Percentiles rank a stretch among this genome's conserved stretches.
These are phyloP conservation scores for Ceratobasidium papillatum DNA, from an alignment of 1,284 basidiomycete species.

Conservation along the genomic window DNA sequence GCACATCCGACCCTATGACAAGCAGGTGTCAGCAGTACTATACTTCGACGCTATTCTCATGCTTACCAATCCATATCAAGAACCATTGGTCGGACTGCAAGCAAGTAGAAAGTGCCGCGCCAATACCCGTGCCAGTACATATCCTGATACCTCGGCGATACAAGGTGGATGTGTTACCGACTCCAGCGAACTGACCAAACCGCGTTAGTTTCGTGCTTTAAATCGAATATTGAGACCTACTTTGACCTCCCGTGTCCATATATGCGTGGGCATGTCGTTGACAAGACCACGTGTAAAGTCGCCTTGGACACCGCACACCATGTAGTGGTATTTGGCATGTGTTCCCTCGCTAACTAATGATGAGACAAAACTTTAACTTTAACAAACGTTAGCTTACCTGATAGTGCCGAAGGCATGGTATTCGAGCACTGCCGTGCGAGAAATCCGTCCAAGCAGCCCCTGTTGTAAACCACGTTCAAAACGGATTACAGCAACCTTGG, in stretches of 20 bases:
- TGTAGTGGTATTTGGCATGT: slow-evolving; percentile 74
- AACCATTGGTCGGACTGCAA: slow-evolving; percentile 58
- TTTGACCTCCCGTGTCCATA: slow-evolving; percentile 80
- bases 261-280: slow-evolving; percentile 68
- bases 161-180: slow-evolving; percentile 77
- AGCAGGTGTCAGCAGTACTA: not conserved
- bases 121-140: slow-evolving; percentile 80
- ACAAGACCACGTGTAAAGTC: slow-evolving; percentile 78
- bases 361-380: not conserved
- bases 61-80: slow-evolving; percentile 70
- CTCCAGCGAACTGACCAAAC: slow-evolving; percentile 69
- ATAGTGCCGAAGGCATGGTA: slow-evolving; percentile 75
- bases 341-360: slow-evolving; percentile 63
- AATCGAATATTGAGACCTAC: slow-evolving; percentile 50
- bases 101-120: slow-evolving; percentile 69
- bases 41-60: not conserved
- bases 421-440: slow-evolving; percentile 67
- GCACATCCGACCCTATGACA: slow-evolving; percentile 48
- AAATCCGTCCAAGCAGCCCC: slow-evolving; percentile 69
- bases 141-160: slow-evolving; percentile 79
- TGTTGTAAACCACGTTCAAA: slow-evolving; percentile 76
- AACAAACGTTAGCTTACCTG: slow-evolving; percentile 12
- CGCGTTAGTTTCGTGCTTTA: not conserved
- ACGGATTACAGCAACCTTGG: slow-evolving; percentile 70
- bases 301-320: slow-evolving; percentile 80